phyloP scores from a whole-genome alignment of 495 filamentous ascomycete species.

The Sabuloglossum arenarium region DNA sequence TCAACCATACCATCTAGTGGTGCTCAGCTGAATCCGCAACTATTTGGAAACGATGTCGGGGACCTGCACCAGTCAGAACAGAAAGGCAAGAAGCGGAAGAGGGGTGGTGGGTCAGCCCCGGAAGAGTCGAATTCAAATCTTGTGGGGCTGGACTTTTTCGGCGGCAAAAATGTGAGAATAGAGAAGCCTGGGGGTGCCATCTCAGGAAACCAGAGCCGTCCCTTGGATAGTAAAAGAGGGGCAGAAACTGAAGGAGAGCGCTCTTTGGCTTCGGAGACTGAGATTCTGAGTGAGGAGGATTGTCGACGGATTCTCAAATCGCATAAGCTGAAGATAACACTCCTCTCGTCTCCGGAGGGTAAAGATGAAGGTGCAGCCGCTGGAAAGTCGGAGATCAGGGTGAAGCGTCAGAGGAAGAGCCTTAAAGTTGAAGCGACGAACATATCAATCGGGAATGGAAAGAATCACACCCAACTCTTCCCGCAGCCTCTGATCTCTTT shows the following conservation, averaged over 20 bases:
- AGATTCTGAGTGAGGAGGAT: conserved; percentile 34
- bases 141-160: conserved; percentile 17
- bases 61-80: conserved; percentile 6
- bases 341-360: conserved; percentile 27
- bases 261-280: background rate
- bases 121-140: conserved; percentile 2
- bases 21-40: conserved; percentile 29
- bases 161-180: background rate
- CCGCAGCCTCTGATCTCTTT: conserved; percentile 67
- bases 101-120: conserved; percentile 7
- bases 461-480: conserved; percentile 28
- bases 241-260: background rate
- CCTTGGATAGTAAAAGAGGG: background rate
- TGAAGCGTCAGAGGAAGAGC: conserved; percentile 28
- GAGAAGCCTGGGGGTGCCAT: background rate
- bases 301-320: conserved; percentile 51
- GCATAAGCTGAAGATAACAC: conserved; percentile 73
- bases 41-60: conserved; percentile 25
- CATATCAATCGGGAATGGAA: conserved; percentile 19
- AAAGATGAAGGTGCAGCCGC: conserved; percentile 12
- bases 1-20: conserved; percentile 25
- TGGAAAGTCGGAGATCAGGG: conserved; percentile 22
- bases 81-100: conserved; percentile 15
- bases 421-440: conserved; percentile 21
- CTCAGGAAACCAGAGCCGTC: conserved; percentile 2